phyloP scores from a whole-genome alignment of 176 grass and related monocot genomes.

The Musa acuminata region DNA sequence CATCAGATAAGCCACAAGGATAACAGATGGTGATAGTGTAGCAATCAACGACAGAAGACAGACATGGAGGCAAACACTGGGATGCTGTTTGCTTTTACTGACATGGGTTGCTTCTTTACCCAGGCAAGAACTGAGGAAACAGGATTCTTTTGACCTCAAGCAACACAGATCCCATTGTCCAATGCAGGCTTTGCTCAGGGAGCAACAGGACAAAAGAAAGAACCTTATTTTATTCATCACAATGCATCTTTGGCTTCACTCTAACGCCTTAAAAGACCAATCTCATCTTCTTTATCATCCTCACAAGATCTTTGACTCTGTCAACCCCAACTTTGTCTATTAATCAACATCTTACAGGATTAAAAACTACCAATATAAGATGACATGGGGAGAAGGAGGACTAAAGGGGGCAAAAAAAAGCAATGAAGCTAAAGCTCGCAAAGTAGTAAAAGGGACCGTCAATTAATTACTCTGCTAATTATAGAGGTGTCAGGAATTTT shows the following conservation, averaged over 20 bases:
- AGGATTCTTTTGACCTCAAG: constrained; percentile 57
- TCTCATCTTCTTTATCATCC: not conserved
- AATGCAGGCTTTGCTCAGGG: constrained; percentile 28
- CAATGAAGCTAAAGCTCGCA: not conserved
- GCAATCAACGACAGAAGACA: not conserved
- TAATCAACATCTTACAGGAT: no score
- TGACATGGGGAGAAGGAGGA: not conserved
- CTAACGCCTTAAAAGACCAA: not conserved
- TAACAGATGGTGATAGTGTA: not conserved
- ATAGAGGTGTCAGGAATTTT: constrained; percentile 30
- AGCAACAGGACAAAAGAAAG: constrained; percentile 26
- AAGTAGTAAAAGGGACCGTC: not conserved
- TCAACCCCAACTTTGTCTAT: not conserved
- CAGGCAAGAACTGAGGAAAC: constrained; percentile 31
- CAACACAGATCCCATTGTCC: constrained; percentile 31
- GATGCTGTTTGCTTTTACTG: constrained; percentile 11
- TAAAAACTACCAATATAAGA: no score
- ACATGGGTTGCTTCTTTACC: constrained; percentile 12
- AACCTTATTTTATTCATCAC: not conserved
- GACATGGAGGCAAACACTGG: not conserved
- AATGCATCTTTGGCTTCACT: not conserved
- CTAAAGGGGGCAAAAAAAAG: not conserved
- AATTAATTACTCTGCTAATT: constrained; percentile 13
- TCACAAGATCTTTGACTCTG: not conserved
- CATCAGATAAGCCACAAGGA: not conserved